Percentiles rank a stretch among this genome's conserved stretches.
phyloP scores from a whole-genome alignment of 1,284 basidiomycete species.

The Rhizoctonia solani region DNA sequence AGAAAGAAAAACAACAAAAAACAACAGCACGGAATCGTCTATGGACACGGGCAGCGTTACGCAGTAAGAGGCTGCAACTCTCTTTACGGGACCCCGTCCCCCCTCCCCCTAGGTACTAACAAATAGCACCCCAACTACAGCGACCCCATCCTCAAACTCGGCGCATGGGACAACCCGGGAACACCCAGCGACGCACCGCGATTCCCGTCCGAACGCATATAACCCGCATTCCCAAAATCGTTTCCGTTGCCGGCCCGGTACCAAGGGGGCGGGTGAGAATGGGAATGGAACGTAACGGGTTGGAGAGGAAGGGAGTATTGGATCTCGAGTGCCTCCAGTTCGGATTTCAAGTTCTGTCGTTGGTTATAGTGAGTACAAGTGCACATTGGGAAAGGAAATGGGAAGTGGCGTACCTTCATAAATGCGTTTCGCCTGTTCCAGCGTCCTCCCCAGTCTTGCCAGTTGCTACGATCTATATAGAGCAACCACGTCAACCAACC shows the following conservation, averaged over 20 bases:
- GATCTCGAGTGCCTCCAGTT: slow-evolving; percentile 73
- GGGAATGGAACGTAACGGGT: slow-evolving; percentile 59
- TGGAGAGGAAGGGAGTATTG: slow-evolving; percentile 72
- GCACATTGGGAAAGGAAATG: neutral
- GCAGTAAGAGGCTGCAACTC: too few relatives aligned
- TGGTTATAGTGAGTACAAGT: neutral
- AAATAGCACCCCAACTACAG: slow-evolving; percentile 7
- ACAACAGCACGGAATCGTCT: too few relatives aligned
- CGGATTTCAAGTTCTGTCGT: slow-evolving; percentile 63
- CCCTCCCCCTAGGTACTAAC: too few relatives aligned
- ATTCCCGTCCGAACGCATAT: slow-evolving; percentile 32
- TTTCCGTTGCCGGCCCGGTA: slow-evolving; percentile 5
- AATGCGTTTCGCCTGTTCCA: slow-evolving; percentile 45
- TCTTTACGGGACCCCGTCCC: too few relatives aligned
- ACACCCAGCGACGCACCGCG: slow-evolving; percentile 26
- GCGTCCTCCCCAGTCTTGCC: slow-evolving; percentile 85
- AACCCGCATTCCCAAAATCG: slow-evolving; percentile 28
- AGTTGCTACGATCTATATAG: slow-evolving; percentile 68
- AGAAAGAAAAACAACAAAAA: too few relatives aligned
- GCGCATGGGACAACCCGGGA: slow-evolving; percentile 18
- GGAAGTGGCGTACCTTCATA: slow-evolving; percentile 35
- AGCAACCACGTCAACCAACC: neutral
- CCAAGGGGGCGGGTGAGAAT: slow-evolving; percentile 33
- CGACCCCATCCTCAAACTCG: slow-evolving; percentile 26
- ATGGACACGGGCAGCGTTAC: too few relatives aligned